Conservation (phyloP, 2,329 filamentous ascomycete genomes). For the Tolypocladium ovalisporum region DNA sequence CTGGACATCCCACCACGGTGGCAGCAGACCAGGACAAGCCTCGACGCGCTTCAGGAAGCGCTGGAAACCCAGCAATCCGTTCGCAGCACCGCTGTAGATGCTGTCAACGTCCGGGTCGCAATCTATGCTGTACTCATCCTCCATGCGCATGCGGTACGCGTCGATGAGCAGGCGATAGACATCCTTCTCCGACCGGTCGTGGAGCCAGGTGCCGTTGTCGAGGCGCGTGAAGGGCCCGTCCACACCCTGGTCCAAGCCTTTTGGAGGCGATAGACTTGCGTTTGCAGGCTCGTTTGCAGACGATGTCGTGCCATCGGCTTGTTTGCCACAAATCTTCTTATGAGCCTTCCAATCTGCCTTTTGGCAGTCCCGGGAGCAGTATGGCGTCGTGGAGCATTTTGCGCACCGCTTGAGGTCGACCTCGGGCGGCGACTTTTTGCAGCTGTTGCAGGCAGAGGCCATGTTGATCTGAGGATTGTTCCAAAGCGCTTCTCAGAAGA, state of each 20-base stretch:
- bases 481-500: background rate
- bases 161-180: conserved; percentile 36
- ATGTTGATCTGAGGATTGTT: background rate
- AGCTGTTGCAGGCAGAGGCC: conserved; percentile 12
- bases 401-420: conserved; percentile 28
- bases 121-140: conserved; percentile 21
- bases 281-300: background rate
- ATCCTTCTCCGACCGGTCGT: conserved; percentile 30
- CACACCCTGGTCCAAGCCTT: conserved; percentile 17
- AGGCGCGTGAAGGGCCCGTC: conserved; percentile 29
- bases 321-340: conserved; percentile 28
- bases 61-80: conserved; percentile 21
- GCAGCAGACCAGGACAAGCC: background rate
- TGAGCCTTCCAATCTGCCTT: conserved; percentile 39
- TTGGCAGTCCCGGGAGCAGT: conserved; percentile 43
- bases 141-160: conserved; percentile 33
- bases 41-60: conserved; percentile 22
- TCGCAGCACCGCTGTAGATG: conserved; percentile 14
- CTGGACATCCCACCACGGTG: conserved; percentile 30
- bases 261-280: conserved; percentile 8
- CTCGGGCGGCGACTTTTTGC: conserved; percentile 15
- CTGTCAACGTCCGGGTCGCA: conserved; percentile 15
- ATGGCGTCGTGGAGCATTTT: conserved; percentile 32
- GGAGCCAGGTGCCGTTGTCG: conserved; percentile 27
- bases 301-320: conserved; percentile 1